A percentile compares a stretch with the other conserved stretches of the same genome.
Conservation (phyloP, 2,329 filamentous ascomycete species). For the Immersiporthe knoxdaviesiana region DNA sequence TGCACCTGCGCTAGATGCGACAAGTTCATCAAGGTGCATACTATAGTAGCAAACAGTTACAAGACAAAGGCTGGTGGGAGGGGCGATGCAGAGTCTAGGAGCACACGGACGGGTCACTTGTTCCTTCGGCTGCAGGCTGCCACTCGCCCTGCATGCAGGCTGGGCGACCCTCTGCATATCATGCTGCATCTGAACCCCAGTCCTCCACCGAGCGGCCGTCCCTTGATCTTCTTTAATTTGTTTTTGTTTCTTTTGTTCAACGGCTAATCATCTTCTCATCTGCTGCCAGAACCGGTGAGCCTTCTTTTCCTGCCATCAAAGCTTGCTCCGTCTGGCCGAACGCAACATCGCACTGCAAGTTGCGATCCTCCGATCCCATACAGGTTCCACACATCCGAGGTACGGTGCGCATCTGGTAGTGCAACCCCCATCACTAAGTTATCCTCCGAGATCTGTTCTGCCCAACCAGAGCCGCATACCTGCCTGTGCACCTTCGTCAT, state of each 20-base stretch:
- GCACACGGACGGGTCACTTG: background rate
- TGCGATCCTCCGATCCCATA: background rate
- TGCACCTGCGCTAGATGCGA: background rate
- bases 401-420: constrained; percentile 11
- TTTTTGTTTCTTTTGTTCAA: background rate
- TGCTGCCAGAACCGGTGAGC: background rate
- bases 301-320: background rate
- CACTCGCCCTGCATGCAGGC: background rate
- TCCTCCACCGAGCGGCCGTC: background rate
- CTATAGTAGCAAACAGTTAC: background rate
- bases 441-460: constrained; percentile 11
- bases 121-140: background rate
- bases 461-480: constrained; percentile 23
- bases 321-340: background rate
- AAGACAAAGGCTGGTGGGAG: background rate
- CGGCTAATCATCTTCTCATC: constrained; percentile 6
- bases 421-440: constrained; percentile 12
- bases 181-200: constrained; percentile 4
- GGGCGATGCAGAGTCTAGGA: background rate
- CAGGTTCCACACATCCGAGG: background rate
- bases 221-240: no score
- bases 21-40: background rate
- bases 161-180: background rate
- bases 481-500: constrained; percentile 20
- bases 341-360: background rate